A percentile compares a stretch with the other conserved stretches of the same genome.
phyloP scores from a whole-genome alignment of 768 basidiomycete genomes.

The Lentinula boryana region DNA sequence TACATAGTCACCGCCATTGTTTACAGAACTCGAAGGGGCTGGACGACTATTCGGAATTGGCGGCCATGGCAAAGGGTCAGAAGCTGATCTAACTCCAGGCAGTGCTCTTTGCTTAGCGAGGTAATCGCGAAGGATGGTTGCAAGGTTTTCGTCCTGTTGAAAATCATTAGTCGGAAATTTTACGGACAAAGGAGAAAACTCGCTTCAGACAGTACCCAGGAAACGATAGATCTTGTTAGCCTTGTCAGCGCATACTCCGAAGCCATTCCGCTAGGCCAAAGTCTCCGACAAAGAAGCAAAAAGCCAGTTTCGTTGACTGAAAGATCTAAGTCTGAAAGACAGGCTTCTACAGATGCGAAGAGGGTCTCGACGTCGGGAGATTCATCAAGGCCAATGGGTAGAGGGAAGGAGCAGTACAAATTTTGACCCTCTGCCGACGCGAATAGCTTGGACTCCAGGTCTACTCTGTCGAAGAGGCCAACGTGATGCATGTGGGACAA shows the following conservation, averaged over 20 bases:
- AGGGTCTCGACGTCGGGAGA: conserved; percentile 70
- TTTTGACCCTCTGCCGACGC: conserved; percentile 23
- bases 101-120: conserved; percentile 49
- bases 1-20: conserved; percentile 70
- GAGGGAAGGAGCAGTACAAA: conserved; percentile 50
- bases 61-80: conserved; percentile 54
- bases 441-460: conserved; percentile 29
- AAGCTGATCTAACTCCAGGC: conserved; percentile 55
- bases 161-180: not conserved
- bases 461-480: conserved; percentile 52
- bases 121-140: conserved; percentile 62
- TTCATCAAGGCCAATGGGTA: conserved; percentile 67
- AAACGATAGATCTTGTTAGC: conserved; percentile 49
- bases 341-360: conserved; percentile 65
- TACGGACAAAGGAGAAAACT: not conserved
- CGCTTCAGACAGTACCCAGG: conserved; percentile 76
- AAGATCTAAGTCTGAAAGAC: conserved; percentile 64
- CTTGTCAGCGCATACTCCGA: conserved; percentile 67
- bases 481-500: conserved; percentile 56
- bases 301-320: conserved; percentile 72
- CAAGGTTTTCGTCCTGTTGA: conserved; percentile 58
- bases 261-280: conserved; percentile 71
- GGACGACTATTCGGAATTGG: conserved; percentile 27
- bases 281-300: conserved; percentile 56
- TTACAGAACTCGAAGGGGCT: conserved; percentile 30